phyloP scores from a whole-genome alignment of 2,329 filamentous ascomycete genomes.

The Talaromyces pinophilus region DNA sequence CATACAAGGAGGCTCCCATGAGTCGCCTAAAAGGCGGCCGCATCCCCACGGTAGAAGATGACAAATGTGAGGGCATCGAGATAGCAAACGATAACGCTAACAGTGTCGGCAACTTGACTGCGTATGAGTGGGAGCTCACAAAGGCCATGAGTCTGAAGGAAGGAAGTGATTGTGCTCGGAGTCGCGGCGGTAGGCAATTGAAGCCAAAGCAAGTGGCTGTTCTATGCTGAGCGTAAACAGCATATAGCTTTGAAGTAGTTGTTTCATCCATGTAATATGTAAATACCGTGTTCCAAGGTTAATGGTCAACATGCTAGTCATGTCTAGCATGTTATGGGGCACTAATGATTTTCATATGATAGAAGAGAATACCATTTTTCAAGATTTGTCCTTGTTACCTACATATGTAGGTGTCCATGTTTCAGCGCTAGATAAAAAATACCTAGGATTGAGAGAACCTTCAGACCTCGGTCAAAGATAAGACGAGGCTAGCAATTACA shows the following conservation, averaged over 20 bases:
- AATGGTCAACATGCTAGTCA: neutral
- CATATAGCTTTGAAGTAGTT: neutral
- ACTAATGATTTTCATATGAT: neutral
- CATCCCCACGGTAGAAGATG: conserved; percentile 23
- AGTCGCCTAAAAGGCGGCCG: conserved; percentile 20
- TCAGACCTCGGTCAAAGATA: neutral
- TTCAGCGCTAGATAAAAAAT: neutral
- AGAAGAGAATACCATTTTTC: neutral
- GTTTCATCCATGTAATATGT: neutral
- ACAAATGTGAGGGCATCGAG: neutral
- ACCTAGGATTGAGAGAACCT: neutral
- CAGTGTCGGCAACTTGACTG: conserved; percentile 1
- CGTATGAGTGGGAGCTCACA: conserved; percentile 16
- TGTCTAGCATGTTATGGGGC: neutral
- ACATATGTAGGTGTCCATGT: neutral
- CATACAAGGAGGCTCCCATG: conserved; percentile 25
- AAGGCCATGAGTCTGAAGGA: conserved; percentile 15
- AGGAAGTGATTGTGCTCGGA: conserved; percentile 14
- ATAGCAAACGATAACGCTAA: neutral
- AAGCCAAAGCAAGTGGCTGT: neutral
- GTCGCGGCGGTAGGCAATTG: conserved; percentile 9
- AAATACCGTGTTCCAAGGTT: neutral
- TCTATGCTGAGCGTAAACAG: neutral
- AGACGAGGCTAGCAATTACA: neutral
- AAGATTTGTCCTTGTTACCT: neutral